Evolutionary conservation across 768 basidiomycete genomes (phyloP).

Genomic region (Trametes cinnabarina): DNA sequence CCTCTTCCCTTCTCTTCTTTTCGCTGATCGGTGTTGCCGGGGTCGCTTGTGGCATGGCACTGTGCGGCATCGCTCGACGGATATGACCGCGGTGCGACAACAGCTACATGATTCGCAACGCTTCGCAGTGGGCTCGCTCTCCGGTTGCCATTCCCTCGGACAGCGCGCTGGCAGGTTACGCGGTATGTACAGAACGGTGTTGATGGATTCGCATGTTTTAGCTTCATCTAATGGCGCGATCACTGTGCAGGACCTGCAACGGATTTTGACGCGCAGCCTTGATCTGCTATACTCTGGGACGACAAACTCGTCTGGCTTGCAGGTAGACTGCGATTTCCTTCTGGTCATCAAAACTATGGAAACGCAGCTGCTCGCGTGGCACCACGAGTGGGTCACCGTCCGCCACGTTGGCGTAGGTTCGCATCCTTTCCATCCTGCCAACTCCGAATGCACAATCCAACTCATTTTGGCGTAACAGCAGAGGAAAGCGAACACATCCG

Average conservation of each 20-base stretch:
- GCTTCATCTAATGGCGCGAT: conserved; percentile 7
- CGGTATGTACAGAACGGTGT: conserved; percentile 45
- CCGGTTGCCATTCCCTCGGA: conserved; percentile 66
- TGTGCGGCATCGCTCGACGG: conserved; percentile 6
- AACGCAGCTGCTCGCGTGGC: conserved; percentile 64
- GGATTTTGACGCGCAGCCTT: conserved; percentile 82
- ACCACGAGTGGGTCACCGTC: conserved; percentile 48
- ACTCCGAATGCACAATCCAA: not conserved
- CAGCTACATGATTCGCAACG: conserved; percentile 87
- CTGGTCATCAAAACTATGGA: conserved; percentile 83
- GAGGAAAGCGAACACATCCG: conserved; percentile 15
- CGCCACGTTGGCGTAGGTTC: conserved; percentile 12
- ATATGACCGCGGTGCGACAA: conserved; percentile 29
- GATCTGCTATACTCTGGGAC: conserved; percentile 89
- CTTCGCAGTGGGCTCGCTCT: conserved; percentile 68
- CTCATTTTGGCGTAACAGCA: not conserved
- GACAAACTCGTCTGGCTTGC: conserved; percentile 76
- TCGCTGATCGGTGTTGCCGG: conserved; percentile 16
- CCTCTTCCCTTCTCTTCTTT: conserved; percentile 3
- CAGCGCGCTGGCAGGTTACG: conserved; percentile 68
- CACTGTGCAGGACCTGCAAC: conserved; percentile 70
- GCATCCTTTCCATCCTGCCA: not conserved
- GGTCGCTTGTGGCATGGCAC: not conserved
- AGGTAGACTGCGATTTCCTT: conserved; percentile 81
- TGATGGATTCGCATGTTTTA: not conserved